Conservation (phyloP, 2,329 filamentous ascomycete genomes). For the Didymella pomorum region DNA sequence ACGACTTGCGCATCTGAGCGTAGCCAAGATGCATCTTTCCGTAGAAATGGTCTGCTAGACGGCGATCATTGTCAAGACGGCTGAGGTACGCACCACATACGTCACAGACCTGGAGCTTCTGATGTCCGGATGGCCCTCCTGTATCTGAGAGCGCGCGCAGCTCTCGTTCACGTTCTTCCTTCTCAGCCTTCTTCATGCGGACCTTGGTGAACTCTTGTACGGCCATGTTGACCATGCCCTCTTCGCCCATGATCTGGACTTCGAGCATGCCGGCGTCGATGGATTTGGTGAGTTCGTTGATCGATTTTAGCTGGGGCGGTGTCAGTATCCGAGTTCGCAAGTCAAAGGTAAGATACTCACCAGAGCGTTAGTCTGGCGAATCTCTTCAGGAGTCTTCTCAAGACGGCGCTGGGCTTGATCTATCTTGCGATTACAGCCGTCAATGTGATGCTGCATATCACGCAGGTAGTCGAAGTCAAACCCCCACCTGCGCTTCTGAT, state of each 20-base stretch:
- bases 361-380: constrained; percentile 89
- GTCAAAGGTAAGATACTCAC: constrained; percentile 51
- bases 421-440: constrained; percentile 94
- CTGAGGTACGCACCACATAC: constrained; percentile 96
- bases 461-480: constrained; percentile 98
- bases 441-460: constrained; percentile 95
- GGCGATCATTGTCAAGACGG: constrained; percentile 89
- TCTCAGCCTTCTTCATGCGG: constrained; percentile 78
- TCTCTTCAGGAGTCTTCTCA: constrained; percentile 98
- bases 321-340: neutral
- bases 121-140: constrained; percentile 89
- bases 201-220: constrained; percentile 90
- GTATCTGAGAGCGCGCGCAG: constrained; percentile 92
- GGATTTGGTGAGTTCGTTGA: constrained; percentile 78
- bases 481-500: constrained; percentile 78
- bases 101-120: constrained; percentile 98
- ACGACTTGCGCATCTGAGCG: constrained; percentile 96
- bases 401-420: constrained; percentile 86
- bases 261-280: constrained; percentile 86
- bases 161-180: constrained; percentile 84
- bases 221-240: constrained; percentile 79
- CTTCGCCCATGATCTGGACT: constrained; percentile 83
- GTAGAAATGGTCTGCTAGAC: constrained; percentile 96
- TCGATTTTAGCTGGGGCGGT: constrained; percentile 72
- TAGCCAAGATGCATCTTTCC: constrained; percentile 99